Evolutionary conservation across 1,284 basidiomycete genomes (phyloP), one percentile per base, ranked within the genome.

Genomic region (Rhodofomes roseus): DNA sequence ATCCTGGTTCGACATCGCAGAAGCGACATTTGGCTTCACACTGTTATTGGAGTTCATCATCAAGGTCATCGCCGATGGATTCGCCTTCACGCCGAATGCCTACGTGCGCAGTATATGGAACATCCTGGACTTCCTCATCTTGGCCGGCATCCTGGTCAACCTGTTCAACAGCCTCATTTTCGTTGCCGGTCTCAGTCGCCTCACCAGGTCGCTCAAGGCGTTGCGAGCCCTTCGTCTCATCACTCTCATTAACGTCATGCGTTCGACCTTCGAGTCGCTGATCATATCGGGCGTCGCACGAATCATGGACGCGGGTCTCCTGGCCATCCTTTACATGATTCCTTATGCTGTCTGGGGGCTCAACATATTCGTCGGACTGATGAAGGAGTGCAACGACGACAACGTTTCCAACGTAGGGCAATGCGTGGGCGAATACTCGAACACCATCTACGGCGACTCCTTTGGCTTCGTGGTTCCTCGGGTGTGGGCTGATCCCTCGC

Each of bases 341-440:
- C 96, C 96, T 0, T 98, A 95, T 70, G 96, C 96, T 4, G 89
- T 98, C 1, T 98, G 96, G 96, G 96, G 95, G 5, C 84, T 95
- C 60, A 98, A 96, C 68, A 92, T 98, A 70, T 98, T 98, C 74
- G 80, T 88, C 0, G 95, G 95, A 7, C 77, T 89, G 60, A 86
- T 96, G 74, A 95, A 91, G 72, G 74, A 79, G 51, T 99, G 96
- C 79, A 98, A 94, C 70, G 95, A 98, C 69, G 71, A 60, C 18
- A 73, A 70, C 55, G 85, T 82, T 1, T 66, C 75, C 34, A 89
- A 84, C 4, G 80, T 87, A 36, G 69, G 69, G 8, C 82, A 88
- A 36, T 99, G 96, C 68, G 76, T 85, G 25, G 85, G 86, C 67
- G 95, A 97, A 74, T 98, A 83, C 72, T 72, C 79, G 20, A 87